Percentiles rank a stretch among this genome's conserved stretches.
Evolutionary conservation across 1,284 basidiomycete species (phyloP).

Genomic region (Fistulinella cinereoalba): DNA sequence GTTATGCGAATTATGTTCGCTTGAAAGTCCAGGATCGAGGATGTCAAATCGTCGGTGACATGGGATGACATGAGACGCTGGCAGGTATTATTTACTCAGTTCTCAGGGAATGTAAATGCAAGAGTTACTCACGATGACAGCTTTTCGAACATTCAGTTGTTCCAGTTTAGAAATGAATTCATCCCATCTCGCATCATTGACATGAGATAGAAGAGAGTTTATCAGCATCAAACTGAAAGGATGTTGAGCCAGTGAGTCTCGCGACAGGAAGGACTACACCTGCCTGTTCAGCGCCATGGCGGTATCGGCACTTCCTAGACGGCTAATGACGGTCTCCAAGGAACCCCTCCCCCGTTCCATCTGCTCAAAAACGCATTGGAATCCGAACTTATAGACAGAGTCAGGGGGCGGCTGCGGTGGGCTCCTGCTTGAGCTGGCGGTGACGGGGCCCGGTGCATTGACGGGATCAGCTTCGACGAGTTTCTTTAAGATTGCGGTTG

Average conservation of each 20-base stretch:
- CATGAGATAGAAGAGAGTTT: conserved; percentile 81
- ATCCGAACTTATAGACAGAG: conserved; percentile 79
- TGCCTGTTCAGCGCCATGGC: conserved; percentile 84
- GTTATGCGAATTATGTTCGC: conserved; percentile 82
- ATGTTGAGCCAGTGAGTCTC: conserved; percentile 10
- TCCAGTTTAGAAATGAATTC: conserved; percentile 79
- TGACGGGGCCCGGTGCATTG: conserved; percentile 54
- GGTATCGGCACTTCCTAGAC: conserved; percentile 79
- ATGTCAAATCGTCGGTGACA: conserved; percentile 81
- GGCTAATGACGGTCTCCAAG: conserved; percentile 74
- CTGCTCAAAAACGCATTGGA: conserved; percentile 77
- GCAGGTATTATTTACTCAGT: conserved; percentile 12
- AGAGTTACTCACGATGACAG: conserved; percentile 66
- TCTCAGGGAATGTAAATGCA: not conserved
- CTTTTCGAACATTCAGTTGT: conserved; percentile 75
- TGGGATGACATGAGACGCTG: conserved; percentile 87
- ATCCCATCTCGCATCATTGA: conserved; percentile 73
- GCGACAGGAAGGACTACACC: conserved; percentile 20
- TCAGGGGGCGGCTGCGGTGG: conserved; percentile 53
- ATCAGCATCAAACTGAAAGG: conserved; percentile 77
- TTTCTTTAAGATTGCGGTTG: conserved; percentile 89
- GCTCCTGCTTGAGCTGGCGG: conserved; percentile 59
- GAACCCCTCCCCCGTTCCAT: conserved; percentile 68
- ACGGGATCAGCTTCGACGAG: conserved; percentile 79
- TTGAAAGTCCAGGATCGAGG: conserved; percentile 90